Percentiles rank a stretch among this genome's conserved stretches.
These are phyloP conservation scores for Calophaca sinica DNA, from an alignment of 306 rosid genomes.

Conservation along the genomic window DNA sequence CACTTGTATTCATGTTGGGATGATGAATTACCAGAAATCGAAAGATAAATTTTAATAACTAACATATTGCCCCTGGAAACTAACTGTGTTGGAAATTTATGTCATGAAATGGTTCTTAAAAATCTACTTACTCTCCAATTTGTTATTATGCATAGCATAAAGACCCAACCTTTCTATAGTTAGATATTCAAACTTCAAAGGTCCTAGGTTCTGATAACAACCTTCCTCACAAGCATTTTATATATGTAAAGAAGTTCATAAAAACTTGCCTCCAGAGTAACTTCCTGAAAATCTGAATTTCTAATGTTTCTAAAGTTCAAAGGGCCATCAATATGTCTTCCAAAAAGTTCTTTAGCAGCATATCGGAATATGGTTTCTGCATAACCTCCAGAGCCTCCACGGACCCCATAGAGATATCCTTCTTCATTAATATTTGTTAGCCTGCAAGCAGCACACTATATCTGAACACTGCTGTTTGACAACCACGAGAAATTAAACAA, in stretches of 20 bases:
- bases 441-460: too few relatives aligned
- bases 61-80: neutral
- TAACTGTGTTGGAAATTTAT: neutral
- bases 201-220: conserved; percentile 22
- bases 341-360: too few relatives aligned
- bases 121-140: neutral
- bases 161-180: conserved; percentile 3
- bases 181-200: neutral
- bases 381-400: too few relatives aligned
- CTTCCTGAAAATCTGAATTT: too few relatives aligned
- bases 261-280: neutral
- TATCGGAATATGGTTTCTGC: too few relatives aligned
- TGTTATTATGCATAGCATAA: conserved; percentile 24
- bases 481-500: too few relatives aligned
- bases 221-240: conserved; percentile 16
- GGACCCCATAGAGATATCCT: too few relatives aligned
- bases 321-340: too few relatives aligned
- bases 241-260: neutral
- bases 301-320: too few relatives aligned
- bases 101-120: neutral
- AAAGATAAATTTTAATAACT: neutral
- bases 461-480: too few relatives aligned
- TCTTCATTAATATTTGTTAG: too few relatives aligned
- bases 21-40: neutral
- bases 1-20: too few relatives aligned